phyloP scores from a whole-genome alignment of 2,329 filamentous ascomycete species.

The Fusarium avenaceum region DNA sequence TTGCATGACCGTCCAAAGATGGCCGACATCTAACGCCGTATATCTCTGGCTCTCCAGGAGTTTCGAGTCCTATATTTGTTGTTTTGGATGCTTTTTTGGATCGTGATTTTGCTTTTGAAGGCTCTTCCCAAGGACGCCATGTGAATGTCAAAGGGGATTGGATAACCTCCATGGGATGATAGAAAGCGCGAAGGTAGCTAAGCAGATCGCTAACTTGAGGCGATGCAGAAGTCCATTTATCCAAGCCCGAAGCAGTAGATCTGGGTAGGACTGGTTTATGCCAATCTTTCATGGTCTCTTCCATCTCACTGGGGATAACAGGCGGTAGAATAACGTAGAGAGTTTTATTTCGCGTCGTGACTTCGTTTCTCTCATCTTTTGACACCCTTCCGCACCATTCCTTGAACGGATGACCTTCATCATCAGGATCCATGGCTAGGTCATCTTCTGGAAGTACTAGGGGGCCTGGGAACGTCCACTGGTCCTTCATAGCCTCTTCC shows the following conservation, averaged over 20 bases:
- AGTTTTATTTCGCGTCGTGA: slow-evolving; percentile 60
- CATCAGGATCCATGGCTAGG: slow-evolving; percentile 66
- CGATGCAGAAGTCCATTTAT: slow-evolving; percentile 26
- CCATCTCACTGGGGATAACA: slow-evolving; percentile 52
- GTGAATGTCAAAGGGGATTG: slow-evolving; percentile 55
- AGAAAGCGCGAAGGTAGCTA: slow-evolving; percentile 61
- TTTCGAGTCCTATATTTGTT: slow-evolving; percentile 61
- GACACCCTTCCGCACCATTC: slow-evolving; percentile 59
- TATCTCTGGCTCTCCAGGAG: slow-evolving; percentile 48
- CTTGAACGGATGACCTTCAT: slow-evolving; percentile 64
- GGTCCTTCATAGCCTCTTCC: slow-evolving; percentile 33
- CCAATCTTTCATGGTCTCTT: slow-evolving; percentile 60
- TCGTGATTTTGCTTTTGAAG: slow-evolving; percentile 22
- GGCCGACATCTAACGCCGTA: slow-evolving; percentile 66
- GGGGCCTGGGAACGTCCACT: slow-evolving; percentile 66
- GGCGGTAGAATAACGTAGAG: slow-evolving; percentile 69
- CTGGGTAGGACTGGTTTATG: slow-evolving; percentile 45
- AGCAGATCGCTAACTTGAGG: slow-evolving; percentile 51
- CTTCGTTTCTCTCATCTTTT: slow-evolving; percentile 61
- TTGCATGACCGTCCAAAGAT: slow-evolving; percentile 62
- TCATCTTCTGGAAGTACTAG: slow-evolving; percentile 72
- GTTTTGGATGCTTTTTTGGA: slow-evolving; percentile 4
- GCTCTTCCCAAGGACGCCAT: slow-evolving; percentile 64
- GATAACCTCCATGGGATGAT: slow-evolving; percentile 67
- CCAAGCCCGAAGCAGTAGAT: not conserved